phyloP scores from a whole-genome alignment of 139 green algal species.

The Coccomyxa sp. region DNA sequence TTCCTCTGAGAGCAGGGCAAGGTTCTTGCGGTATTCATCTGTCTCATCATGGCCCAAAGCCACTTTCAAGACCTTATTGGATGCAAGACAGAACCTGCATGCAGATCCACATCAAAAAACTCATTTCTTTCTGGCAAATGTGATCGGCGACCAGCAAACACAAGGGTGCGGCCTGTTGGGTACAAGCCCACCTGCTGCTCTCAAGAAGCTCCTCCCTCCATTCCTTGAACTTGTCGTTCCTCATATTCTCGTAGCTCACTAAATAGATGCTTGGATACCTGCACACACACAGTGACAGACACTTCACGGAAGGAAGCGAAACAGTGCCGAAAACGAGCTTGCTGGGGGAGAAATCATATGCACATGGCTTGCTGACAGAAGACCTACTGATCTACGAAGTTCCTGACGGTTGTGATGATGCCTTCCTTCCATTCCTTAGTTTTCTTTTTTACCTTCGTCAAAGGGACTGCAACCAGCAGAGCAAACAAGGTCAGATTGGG shows the following conservation, averaged over 20 bases:
- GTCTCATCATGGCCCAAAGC: slow-evolving; percentile 74
- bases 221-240: slow-evolving; percentile 92
- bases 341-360: neutral
- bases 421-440: slow-evolving; percentile 85
- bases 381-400: slow-evolving; percentile 71
- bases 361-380: neutral
- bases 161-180: too few relatives aligned
- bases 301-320: neutral
- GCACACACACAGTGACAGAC: neutral
- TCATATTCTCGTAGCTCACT: slow-evolving; percentile 87
- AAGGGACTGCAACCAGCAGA: slow-evolving; percentile 41
- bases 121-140: neutral
- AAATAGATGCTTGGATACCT: slow-evolving; percentile 81
- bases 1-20: slow-evolving; percentile 50
- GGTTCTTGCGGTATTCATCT: slow-evolving; percentile 70
- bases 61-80: slow-evolving; percentile 83
- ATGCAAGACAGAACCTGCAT: slow-evolving; percentile 86
- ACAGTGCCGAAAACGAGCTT: neutral
- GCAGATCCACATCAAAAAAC: neutral
- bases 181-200: slow-evolving; percentile 57
- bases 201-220: slow-evolving; percentile 70
- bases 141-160: too few relatives aligned
- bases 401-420: slow-evolving; percentile 68
- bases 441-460: slow-evolving; percentile 96
- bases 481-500: too few relatives aligned